Base-by-base conservation (phyloP, 176 grass and related monocot genomes). In the Zoysia pacifica region DNA sequence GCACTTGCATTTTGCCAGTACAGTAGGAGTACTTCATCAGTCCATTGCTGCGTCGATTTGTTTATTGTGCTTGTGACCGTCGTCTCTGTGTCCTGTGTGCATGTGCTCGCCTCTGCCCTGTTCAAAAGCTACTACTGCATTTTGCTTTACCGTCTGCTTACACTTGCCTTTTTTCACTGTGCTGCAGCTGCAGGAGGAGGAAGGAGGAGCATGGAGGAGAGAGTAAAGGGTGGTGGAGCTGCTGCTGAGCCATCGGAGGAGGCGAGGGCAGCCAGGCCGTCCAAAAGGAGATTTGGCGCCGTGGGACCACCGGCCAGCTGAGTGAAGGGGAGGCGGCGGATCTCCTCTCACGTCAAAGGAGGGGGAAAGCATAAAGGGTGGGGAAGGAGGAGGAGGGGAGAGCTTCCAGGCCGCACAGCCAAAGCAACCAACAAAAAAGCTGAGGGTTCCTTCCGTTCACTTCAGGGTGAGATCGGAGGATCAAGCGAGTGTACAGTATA, bases 291-390 rank as follows among this genome's bases (percentile, higher is more conserved):
- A 69, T 68, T 62, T 62, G 69, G 50, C 19, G 47, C 12, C 18
- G 70, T 56, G 63, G 76, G 48, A 14, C 87, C 87, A 3, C 48
- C 77, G 10, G 48, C 66, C 56, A 85, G 87, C 42, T 85, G 82
- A 84, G 19, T 44, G 10, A 11, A 65, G 65, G 15, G 62, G 83
- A 37, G 82, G 69, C 0, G 54, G 86, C 80, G 86, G 81, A 84
- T 89, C 81, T 81, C 70, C 82, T 85, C 82, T 77, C 77, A 76
- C 82, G 77, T 84, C 87, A 44, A 69, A 61, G 53, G 46, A 52
- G 72, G 71, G 70, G 79, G 72, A 83, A 69, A 75, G 87, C 82
- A 85, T 89, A 89, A 89, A 89, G 76, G 63, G 5, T 45, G 44
- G 7, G 2, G 28, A 6, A n/a, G 2, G 28, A 6, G 18, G 2